Evolutionary conservation across 768 basidiomycete genomes (phyloP).

Genomic region (Agrocybe chaxingu): DNA sequence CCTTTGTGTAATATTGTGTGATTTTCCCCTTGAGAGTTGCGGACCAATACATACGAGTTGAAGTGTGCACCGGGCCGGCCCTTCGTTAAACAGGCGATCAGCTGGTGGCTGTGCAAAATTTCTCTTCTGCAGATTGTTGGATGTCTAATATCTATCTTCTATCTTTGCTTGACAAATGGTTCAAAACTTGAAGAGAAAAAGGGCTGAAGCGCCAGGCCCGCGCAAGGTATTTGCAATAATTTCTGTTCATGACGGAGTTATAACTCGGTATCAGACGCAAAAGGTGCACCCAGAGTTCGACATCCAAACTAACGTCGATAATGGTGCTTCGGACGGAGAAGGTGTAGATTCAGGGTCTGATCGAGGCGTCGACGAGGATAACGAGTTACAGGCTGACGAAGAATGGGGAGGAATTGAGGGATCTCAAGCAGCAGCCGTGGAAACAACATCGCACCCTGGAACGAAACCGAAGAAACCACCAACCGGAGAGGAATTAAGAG

Average conservation of each 20-base stretch:
- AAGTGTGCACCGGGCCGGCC: not conserved
- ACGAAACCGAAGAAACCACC: conserved; percentile 49
- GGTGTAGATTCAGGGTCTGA: too few relatives aligned
- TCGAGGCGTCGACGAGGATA: not conserved
- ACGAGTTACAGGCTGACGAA: conserved; percentile 10
- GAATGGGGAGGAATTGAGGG: conserved; percentile 27
- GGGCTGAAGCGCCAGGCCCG: conserved; percentile 13
- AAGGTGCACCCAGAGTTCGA: not conserved
- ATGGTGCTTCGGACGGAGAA: conserved; percentile 5
- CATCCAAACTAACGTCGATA: not conserved
- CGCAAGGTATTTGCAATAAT: conserved; percentile 18
- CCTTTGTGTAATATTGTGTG: not conserved
- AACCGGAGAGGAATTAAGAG: conserved; percentile 66
- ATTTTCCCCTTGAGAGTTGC: not conserved
- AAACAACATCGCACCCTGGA: conserved; percentile 10
- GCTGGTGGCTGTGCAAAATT: conserved; percentile 31
- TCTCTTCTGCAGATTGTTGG: conserved; percentile 7
- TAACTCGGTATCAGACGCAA: not conserved
- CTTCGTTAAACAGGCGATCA: not conserved
- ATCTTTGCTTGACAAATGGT: conserved; percentile 13
- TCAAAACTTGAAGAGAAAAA: conserved; percentile 26
- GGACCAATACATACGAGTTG: not conserved
- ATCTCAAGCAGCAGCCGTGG: conserved; percentile 2
- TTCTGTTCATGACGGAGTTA: not conserved
- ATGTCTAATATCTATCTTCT: not conserved